Conservation (phyloP, 768 basidiomycete species). For the Boletus rufocinnamomeus region DNA sequence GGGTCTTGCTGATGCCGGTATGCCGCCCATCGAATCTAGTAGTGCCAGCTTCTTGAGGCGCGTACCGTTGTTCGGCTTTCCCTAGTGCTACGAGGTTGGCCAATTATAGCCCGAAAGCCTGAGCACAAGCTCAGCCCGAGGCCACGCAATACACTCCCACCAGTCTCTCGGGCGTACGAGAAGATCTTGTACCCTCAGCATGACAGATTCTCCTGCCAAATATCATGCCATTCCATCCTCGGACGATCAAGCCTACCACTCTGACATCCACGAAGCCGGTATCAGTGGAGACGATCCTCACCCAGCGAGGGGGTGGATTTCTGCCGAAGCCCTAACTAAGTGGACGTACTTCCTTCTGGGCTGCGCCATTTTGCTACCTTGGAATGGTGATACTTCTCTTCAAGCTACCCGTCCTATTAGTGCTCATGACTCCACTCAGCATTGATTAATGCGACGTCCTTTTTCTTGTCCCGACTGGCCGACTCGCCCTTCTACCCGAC, state of each 20-base stretch:
- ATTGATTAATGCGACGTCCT: constrained; percentile 83
- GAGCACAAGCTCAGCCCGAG: neutral
- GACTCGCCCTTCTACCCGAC: constrained; percentile 57
- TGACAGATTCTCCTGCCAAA: constrained; percentile 12
- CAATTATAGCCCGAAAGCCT: neutral
- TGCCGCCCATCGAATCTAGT: too few species aligned
- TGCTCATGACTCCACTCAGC: constrained; percentile 45
- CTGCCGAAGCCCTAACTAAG: constrained; percentile 45
- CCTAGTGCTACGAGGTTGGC: too few species aligned
- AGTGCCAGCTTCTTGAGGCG: too few species aligned
- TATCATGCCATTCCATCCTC: constrained; percentile 27
- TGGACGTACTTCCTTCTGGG: constrained; percentile 78
- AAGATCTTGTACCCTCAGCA: constrained; percentile 1
- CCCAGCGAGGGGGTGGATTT: constrained; percentile 28
- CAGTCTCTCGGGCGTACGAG: neutral
- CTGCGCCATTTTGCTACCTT: constrained; percentile 77
- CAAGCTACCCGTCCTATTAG: neutral
- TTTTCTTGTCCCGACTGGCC: constrained; percentile 70
- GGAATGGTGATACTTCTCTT: constrained; percentile 69
- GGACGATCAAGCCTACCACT: constrained; percentile 11
- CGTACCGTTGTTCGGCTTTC: too few species aligned
- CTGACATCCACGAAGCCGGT: constrained; percentile 1
- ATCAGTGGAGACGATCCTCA: constrained; percentile 10
- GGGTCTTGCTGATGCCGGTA: too few species aligned
- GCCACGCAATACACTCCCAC: neutral